These are phyloP conservation scores for Bisporella sp. DNA, from an alignment of 2,329 filamentous ascomycete species.

Conservation along the genomic window DNA sequence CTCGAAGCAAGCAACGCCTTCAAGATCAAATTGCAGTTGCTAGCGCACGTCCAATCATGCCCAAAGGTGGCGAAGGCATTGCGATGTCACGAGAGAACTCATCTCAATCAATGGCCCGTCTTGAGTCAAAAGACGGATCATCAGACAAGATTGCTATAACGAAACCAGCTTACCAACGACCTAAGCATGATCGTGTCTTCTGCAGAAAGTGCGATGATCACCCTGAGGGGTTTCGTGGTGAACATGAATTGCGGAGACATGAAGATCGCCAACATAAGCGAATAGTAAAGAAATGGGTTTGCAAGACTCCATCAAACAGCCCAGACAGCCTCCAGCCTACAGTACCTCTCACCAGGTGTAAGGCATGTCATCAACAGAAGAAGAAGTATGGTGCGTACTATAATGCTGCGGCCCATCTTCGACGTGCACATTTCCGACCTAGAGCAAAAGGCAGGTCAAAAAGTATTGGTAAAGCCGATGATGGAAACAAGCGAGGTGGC, in stretches of 20 bases:
- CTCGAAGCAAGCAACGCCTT: conserved; percentile 26
- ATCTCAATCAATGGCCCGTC: conserved; percentile 22
- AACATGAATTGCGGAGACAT: conserved; percentile 75
- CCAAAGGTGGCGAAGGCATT: conserved; percentile 24
- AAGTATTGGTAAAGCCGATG: conserved; percentile 23
- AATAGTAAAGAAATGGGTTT: conserved; percentile 49
- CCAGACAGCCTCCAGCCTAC: conserved; percentile 41
- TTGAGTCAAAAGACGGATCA: conserved; percentile 24
- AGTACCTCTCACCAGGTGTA: conserved; percentile 54
- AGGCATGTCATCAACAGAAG: conserved; percentile 71
- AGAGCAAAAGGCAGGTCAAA: conserved; percentile 40
- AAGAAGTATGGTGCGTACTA: conserved; percentile 91
- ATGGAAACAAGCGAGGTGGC: conserved; percentile 43
- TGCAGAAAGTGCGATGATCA: conserved; percentile 76
- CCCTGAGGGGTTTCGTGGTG: conserved; percentile 81
- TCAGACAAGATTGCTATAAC: conserved; percentile 26
- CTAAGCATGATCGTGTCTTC: conserved; percentile 26
- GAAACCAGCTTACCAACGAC: conserved; percentile 28
- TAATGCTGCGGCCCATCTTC: conserved; percentile 86
- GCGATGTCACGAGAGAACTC: conserved; percentile 22
- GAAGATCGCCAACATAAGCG: conserved; percentile 57
- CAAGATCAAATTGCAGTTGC: conserved; percentile 23
- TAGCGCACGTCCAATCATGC: conserved; percentile 22
- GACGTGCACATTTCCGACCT: conserved; percentile 79
- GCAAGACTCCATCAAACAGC: conserved; percentile 45